phyloP scores from a whole-genome alignment of 768 basidiomycete genomes.

The Boletus barrowsii region DNA sequence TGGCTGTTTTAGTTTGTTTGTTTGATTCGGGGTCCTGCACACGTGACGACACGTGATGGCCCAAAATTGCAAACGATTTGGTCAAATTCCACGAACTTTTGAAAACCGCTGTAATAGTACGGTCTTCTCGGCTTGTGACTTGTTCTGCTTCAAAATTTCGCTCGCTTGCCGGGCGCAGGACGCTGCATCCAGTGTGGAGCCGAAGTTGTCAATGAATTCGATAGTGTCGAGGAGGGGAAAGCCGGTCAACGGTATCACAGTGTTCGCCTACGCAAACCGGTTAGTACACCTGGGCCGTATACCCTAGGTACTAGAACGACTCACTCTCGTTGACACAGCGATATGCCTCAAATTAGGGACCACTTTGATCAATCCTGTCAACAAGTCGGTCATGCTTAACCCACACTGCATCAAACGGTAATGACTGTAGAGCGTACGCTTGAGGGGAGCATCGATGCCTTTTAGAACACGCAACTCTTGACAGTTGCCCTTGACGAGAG shows the following conservation, averaged over 20 bases:
- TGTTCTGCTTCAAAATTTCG: neutral
- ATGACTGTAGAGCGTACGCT: conserved; percentile 4
- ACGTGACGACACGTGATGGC: too few relatives aligned
- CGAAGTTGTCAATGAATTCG: neutral
- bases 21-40: too few relatives aligned
- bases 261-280: neutral
- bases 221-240: conserved; percentile 3
- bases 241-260: neutral
- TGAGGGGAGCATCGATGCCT: neutral
- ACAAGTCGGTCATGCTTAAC: neutral
- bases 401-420: neutral
- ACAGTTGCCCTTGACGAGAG: conserved; percentile 3
- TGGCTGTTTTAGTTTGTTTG: too few relatives aligned
- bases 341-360: conserved; percentile 6
- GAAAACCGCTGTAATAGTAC: too few relatives aligned
- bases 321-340: neutral
- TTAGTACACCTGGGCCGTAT: neutral
- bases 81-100: too few relatives aligned
- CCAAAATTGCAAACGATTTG: too few relatives aligned
- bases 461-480: neutral
- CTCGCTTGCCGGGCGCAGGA: neutral
- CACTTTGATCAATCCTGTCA: conserved; percentile 1
- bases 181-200: neutral
- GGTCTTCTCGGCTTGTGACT: conserved; percentile 1
- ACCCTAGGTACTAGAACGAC: neutral